These are phyloP conservation scores for Galium porrigens DNA, from an alignment of 305 asterid species.

Conservation along the genomic window DNA sequence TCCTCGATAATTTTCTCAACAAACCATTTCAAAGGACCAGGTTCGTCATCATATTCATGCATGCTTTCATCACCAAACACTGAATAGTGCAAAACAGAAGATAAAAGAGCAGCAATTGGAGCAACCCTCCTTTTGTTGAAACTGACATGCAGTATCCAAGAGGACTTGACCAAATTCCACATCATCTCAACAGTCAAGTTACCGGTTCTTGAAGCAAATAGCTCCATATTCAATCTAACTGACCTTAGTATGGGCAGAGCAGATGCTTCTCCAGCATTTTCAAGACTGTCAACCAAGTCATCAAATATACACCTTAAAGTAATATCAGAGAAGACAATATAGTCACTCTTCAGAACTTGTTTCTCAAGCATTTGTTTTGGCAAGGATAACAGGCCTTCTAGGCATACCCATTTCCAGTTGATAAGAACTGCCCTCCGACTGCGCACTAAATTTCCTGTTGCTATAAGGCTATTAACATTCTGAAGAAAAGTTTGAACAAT, in stretches of 20 bases:
- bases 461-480: constrained; percentile 45
- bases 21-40: constrained; percentile 94
- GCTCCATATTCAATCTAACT: constrained; percentile 55
- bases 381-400: constrained; percentile 51
- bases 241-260: constrained; percentile 76
- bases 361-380: constrained; percentile 36
- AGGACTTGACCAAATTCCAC: constrained; percentile 80
- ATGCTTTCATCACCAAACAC: constrained; percentile 53
- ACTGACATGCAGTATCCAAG: constrained; percentile 83
- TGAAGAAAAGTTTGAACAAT: constrained; percentile 45
- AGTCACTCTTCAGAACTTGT: constrained; percentile 29
- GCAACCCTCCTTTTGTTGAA: constrained; percentile 97
- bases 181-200: constrained; percentile 62
- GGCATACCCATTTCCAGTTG: constrained; percentile 89
- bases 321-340: constrained; percentile 35
- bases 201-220: constrained; percentile 35
- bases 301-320: constrained; percentile 33
- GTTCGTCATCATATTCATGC: constrained; percentile 52
- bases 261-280: constrained; percentile 82
- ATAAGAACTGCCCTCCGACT: constrained; percentile 69
- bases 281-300: constrained; percentile 80
- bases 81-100: constrained; percentile 70
- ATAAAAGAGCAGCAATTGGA: constrained; percentile 87
- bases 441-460: constrained; percentile 48
- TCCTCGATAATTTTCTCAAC: constrained; percentile 78